Conservation (phyloP, 305 asterid species). For the Fraxinus xanthoxyloides region DNA sequence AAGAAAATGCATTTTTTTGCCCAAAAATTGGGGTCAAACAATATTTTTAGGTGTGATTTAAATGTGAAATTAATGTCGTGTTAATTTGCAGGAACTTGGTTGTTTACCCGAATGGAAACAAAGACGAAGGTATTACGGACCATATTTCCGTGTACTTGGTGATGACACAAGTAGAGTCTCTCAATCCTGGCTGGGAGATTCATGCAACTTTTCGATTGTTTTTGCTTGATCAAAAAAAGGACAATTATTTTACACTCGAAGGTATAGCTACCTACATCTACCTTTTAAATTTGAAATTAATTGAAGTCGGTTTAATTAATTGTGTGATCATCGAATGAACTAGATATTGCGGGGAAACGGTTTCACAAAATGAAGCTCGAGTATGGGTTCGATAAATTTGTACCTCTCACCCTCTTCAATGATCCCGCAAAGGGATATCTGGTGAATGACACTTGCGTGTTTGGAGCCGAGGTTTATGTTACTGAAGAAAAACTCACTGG, state of each 20-base stretch:
- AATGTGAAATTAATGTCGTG: not conserved
- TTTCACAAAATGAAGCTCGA: slow-evolving; percentile 49
- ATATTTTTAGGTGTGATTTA: not conserved
- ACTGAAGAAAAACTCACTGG: slow-evolving; percentile 37
- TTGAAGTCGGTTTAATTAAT: not conserved
- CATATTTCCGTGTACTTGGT: slow-evolving; percentile 47
- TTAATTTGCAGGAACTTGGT: slow-evolving; percentile 36
- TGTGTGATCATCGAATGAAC: not conserved
- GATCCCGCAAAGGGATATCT: slow-evolving; percentile 52
- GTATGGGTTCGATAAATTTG: slow-evolving; percentile 60
- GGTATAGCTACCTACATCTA: slow-evolving; percentile 26
- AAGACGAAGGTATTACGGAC: slow-evolving; percentile 43
- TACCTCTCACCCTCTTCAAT: slow-evolving; percentile 40
- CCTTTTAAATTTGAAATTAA: not conserved
- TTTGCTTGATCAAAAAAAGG: slow-evolving; percentile 52
- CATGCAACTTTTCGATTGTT: slow-evolving; percentile 40
- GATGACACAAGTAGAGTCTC: slow-evolving; percentile 28
- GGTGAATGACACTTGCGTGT: slow-evolving; percentile 43
- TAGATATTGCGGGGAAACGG: slow-evolving; percentile 47
- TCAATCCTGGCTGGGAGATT: slow-evolving; percentile 50
- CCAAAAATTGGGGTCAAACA: not conserved
- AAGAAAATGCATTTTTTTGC: not conserved
- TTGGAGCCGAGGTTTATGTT: slow-evolving; percentile 62
- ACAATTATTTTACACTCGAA: slow-evolving; percentile 41
- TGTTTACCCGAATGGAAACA: slow-evolving; percentile 58